Evolutionary conservation across 2,329 filamentous ascomycete genomes (phyloP).

Genomic region (Calonectria honghensis): DNA sequence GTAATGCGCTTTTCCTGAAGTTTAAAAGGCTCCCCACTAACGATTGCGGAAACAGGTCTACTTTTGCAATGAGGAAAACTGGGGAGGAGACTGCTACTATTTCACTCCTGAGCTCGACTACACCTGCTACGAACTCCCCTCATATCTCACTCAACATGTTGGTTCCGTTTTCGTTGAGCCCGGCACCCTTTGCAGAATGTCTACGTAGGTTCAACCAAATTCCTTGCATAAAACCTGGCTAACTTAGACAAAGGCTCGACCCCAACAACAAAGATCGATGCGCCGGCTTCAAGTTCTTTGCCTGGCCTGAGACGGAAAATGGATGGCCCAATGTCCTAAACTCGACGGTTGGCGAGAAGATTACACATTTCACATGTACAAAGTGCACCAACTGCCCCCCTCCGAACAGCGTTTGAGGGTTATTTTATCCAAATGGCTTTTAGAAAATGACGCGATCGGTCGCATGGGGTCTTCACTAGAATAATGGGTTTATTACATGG

Average conservation of each 20-base stretch:
- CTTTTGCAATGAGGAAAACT: slow-evolving; percentile 54
- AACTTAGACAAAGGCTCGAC: slow-evolving; percentile 41
- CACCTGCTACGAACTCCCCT: slow-evolving; percentile 48
- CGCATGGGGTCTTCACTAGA: not conserved
- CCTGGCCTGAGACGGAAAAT: slow-evolving; percentile 52
- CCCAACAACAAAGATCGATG: slow-evolving; percentile 35
- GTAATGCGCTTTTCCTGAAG: not conserved
- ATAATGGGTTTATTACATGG: slow-evolving; percentile 5
- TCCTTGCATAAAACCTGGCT: slow-evolving; percentile 4
- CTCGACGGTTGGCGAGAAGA: slow-evolving; percentile 38
- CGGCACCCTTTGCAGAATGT: slow-evolving; percentile 51
- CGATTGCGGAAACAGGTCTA: slow-evolving; percentile 46
- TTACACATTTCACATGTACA: slow-evolving; percentile 55
- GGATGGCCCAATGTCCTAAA: slow-evolving; percentile 51
- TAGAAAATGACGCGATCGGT: slow-evolving; percentile 20
- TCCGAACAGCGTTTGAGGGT: slow-evolving; percentile 25
- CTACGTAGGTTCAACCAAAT: slow-evolving; percentile 44
- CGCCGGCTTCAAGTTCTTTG: slow-evolving; percentile 46
- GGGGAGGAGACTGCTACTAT: slow-evolving; percentile 51
- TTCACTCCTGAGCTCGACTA: slow-evolving; percentile 53
- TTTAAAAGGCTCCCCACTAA: slow-evolving; percentile 30
- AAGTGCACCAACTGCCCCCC: slow-evolving; percentile 51
- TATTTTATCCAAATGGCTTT: not conserved
- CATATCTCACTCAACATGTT: slow-evolving; percentile 48
- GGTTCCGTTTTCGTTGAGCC: slow-evolving; percentile 53